A percentile compares a stretch with the other conserved stretches of the same genome.
Conservation (phyloP, 345 rosid species). For the Lenwebbia sp. region DNA sequence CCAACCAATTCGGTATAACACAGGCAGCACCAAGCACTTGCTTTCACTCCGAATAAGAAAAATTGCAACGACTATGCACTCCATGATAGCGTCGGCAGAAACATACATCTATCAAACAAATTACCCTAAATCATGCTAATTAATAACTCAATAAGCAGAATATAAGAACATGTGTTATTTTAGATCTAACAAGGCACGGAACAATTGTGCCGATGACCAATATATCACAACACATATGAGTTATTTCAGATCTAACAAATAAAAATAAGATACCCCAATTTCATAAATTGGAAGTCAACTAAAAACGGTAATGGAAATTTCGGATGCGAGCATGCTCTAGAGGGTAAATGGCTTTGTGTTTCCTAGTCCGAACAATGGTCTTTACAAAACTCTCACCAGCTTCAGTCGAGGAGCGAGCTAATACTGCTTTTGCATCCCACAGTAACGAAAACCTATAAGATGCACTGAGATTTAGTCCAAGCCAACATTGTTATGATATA, state of each 20-base stretch:
- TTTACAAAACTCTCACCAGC: no score
- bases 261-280: no score
- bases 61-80: no score
- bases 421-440: slow-evolving; percentile 85
- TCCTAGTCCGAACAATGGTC: slow-evolving; percentile 73
- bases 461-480: neutral
- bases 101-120: no score
- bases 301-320: slow-evolving; percentile 4
- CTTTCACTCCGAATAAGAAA: no score
- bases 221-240: no score
- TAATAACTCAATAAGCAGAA: no score
- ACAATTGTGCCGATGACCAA: neutral
- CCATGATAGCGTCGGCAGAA: no score
- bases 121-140: no score
- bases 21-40: no score
- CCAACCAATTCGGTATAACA: no score
- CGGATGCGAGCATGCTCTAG: slow-evolving; percentile 84
- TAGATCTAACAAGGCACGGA: neutral
- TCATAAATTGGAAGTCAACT: neutral
- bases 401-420: slow-evolving; percentile 47
- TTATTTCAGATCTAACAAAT: neutral
- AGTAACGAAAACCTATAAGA: slow-evolving; percentile 54
- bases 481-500: neutral
- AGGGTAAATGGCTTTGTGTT: slow-evolving; percentile 81
- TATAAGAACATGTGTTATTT: no score